phyloP scores from a whole-genome alignment of 2,329 filamentous ascomycete species.

The Fusarium torulosum region DNA sequence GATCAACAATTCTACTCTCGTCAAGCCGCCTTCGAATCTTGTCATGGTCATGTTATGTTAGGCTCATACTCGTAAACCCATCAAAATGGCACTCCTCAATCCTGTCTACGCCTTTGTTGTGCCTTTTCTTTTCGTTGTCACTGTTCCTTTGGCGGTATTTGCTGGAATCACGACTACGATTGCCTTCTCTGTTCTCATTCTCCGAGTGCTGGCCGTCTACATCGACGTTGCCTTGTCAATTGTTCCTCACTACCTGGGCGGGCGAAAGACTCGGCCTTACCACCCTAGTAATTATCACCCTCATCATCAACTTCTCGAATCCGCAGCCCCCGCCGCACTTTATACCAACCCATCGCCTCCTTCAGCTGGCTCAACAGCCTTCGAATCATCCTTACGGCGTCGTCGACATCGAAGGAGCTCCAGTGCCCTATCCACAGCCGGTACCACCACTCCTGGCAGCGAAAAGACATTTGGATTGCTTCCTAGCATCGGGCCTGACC shows the following conservation, averaged over 20 bases:
- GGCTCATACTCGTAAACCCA: slow-evolving; percentile 27
- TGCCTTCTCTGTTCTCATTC: slow-evolving; percentile 70
- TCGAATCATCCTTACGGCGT: slow-evolving; percentile 40
- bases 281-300: slow-evolving; percentile 36
- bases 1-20: slow-evolving; percentile 14
- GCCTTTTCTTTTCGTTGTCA: slow-evolving; percentile 72
- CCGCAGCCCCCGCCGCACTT: slow-evolving; percentile 13
- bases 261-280: slow-evolving; percentile 52
- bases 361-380: slow-evolving; percentile 38
- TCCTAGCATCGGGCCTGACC: slow-evolving; percentile 63
- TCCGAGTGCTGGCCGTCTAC: slow-evolving; percentile 72
- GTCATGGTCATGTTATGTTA: slow-evolving; percentile 42
- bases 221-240: slow-evolving; percentile 71
- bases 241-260: slow-evolving; percentile 66
- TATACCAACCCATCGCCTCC: slow-evolving; percentile 19
- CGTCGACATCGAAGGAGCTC: slow-evolving; percentile 53
- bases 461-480: slow-evolving; percentile 57
- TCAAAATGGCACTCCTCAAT: slow-evolving; percentile 64
- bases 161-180: slow-evolving; percentile 73
- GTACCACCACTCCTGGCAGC: slow-evolving; percentile 52
- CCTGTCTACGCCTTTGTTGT: slow-evolving; percentile 68
- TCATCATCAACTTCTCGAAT: slow-evolving; percentile 28
- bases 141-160: slow-evolving; percentile 72
- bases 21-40: slow-evolving; percentile 8
- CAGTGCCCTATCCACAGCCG: slow-evolving; percentile 52